Evolutionary conservation across 1,284 basidiomycete species (phyloP).

Genomic region (Earliella scabrosa): DNA sequence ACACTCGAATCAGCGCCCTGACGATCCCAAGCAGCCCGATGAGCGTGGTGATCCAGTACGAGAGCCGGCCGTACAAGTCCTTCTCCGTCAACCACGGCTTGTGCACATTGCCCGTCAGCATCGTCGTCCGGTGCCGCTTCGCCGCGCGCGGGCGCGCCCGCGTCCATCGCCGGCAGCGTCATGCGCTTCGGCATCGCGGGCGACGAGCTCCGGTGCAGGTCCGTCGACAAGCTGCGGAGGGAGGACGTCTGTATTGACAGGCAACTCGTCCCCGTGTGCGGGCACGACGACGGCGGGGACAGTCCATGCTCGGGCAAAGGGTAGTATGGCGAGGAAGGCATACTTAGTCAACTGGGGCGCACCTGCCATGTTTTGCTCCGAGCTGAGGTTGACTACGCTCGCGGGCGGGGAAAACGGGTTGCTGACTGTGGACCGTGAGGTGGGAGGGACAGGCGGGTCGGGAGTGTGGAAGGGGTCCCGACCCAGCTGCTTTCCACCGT

Average conservation of each 20-base stretch:
- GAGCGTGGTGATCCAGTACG: constrained; percentile 71
- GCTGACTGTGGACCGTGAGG: constrained; percentile 36
- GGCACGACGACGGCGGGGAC: constrained; percentile 25
- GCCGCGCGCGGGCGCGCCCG: constrained; percentile 33
- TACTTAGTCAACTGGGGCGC: constrained; percentile 18
- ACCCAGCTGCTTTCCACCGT: constrained; percentile 26
- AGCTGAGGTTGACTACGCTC: constrained; percentile 48
- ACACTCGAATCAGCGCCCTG: constrained; percentile 56
- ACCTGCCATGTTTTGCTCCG: constrained; percentile 26
- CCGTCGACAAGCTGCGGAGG: constrained; percentile 29
- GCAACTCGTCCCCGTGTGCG: constrained; percentile 27
- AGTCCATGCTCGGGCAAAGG: constrained; percentile 38
- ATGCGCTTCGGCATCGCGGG: constrained; percentile 33
- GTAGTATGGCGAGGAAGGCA: constrained; percentile 19
- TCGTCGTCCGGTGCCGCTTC: constrained; percentile 67
- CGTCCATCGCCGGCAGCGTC: constrained; percentile 27
- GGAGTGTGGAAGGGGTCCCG: constrained; percentile 38
- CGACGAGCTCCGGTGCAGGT: constrained; percentile 37
- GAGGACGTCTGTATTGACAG: too few species aligned
- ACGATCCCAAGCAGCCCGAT: constrained; percentile 51
- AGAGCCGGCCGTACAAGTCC: constrained; percentile 64
- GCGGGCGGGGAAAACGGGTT: constrained; percentile 60
- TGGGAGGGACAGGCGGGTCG: constrained; percentile 37
- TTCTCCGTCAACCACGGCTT: constrained; percentile 76
- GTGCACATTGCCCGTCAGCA: constrained; percentile 59